phyloP scores from a whole-genome alignment of 2,329 filamentous ascomycete species.

The Neonectria coccinea region DNA sequence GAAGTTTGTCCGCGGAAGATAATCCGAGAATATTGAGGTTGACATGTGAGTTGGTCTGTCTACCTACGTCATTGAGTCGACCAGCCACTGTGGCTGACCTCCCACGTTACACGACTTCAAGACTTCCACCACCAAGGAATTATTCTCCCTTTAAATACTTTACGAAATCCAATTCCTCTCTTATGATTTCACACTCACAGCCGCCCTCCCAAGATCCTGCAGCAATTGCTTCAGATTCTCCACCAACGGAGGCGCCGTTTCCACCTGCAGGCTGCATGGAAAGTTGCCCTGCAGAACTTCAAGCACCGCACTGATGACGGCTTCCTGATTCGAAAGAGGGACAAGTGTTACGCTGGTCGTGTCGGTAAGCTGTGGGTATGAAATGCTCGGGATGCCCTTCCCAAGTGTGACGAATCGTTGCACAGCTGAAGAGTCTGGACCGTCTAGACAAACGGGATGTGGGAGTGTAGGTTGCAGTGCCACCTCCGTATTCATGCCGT shows the following conservation, averaged over 20 bases:
- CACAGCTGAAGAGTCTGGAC: slow-evolving; percentile 25
- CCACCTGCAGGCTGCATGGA: slow-evolving; percentile 23
- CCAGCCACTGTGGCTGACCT: background rate
- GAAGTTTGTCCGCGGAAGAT: background rate
- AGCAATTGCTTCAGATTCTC: slow-evolving; percentile 33
- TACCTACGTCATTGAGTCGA: background rate
- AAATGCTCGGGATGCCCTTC: slow-evolving; percentile 20
- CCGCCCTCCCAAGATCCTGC: slow-evolving; percentile 28
- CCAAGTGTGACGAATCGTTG: slow-evolving; percentile 29
- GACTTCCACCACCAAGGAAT: background rate
- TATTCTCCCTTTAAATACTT: background rate
- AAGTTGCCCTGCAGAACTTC: slow-evolving; percentile 28
- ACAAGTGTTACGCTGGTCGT: slow-evolving; percentile 2
- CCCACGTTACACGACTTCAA: background rate
- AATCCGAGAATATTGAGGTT: background rate
- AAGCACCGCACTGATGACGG: slow-evolving; percentile 22
- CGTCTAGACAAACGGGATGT: slow-evolving; percentile 24
- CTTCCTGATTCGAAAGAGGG: slow-evolving; percentile 29
- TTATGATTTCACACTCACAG: slow-evolving; percentile 20
- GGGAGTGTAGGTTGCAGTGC: background rate
- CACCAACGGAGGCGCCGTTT: slow-evolving; percentile 26
- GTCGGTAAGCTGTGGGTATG: slow-evolving; percentile 15
- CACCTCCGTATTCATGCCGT: background rate
- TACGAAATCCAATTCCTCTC: slow-evolving; percentile 1
- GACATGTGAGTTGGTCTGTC: background rate